A percentile compares a stretch with the other conserved stretches of the same genome.
phyloP scores from a whole-genome alignment of 805 yeast genomes.

The Danielia reshetovae region DNA sequence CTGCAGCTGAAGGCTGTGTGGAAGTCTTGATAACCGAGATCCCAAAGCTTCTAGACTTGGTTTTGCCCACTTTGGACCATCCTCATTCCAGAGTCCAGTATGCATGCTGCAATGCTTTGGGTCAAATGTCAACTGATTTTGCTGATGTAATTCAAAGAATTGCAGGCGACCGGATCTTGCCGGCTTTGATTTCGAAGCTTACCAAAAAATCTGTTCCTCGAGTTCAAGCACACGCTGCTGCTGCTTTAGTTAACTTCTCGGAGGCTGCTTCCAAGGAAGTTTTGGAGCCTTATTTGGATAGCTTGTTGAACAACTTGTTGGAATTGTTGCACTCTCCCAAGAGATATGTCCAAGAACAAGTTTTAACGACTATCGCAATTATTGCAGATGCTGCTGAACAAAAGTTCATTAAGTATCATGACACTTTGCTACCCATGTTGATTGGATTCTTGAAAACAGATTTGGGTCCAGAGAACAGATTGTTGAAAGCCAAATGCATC shows the following conservation, averaged over 20 bases:
- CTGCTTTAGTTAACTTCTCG: constrained; percentile 92
- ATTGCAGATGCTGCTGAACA: constrained; percentile 95
- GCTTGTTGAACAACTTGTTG: constrained; percentile 67
- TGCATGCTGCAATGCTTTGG: constrained; percentile 94
- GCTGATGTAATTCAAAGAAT: constrained; percentile 84
- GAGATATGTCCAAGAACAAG: constrained; percentile 95
- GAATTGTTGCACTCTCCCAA: constrained; percentile 79
- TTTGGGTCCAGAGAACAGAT: constrained; percentile 71
- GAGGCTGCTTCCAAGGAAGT: constrained; percentile 87
- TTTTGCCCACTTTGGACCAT: constrained; percentile 80
- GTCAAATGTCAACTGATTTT: constrained; percentile 96
- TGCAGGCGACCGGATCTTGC: constrained; percentile 74
- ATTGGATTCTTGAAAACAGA: constrained; percentile 76
- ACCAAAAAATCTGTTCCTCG: constrained; percentile 73
- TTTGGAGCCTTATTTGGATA: constrained; percentile 90
- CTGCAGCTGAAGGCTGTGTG: constrained; percentile 96
- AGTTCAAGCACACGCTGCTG: constrained; percentile 98
- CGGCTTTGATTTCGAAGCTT: constrained; percentile 81
- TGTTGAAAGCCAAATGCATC: constrained; percentile 86
- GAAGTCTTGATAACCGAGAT: constrained; percentile 82
- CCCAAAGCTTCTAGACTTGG: constrained; percentile 76
- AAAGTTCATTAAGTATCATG: constrained; percentile 86
- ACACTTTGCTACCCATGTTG: constrained; percentile 87
- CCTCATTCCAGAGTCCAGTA: constrained; percentile 93
- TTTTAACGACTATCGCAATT: constrained; percentile 90